Conservation (phyloP, 208 protist genomes). For the Trypanosoma caninum region DNA sequence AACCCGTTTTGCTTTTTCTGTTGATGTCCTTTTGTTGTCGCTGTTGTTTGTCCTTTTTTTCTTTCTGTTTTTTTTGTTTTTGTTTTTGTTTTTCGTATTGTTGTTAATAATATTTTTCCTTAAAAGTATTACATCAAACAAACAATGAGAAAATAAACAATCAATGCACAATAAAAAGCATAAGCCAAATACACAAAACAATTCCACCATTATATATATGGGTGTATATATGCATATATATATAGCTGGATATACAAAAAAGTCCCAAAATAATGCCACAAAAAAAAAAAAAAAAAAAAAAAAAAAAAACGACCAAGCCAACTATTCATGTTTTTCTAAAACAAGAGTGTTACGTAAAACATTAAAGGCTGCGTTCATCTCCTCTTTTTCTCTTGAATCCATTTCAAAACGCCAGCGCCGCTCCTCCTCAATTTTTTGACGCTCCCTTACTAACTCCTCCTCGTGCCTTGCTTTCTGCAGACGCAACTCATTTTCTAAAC, state of each 20-base stretch:
- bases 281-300: neutral
- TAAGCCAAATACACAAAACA: neutral
- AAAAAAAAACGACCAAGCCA: neutral
- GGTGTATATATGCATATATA: no score
- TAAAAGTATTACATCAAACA: no score
- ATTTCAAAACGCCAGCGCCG: neutral
- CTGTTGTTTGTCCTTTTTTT: neutral
- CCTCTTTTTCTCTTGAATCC: neutral
- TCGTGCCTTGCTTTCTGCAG: neutral
- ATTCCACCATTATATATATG: neutral
- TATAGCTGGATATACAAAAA: no score
- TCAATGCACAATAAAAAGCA: neutral
- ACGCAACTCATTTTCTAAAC: conserved; percentile 7
- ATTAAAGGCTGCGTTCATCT: conserved; percentile 8
- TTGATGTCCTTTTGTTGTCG: neutral
- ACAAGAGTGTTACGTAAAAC: conserved; percentile 15
- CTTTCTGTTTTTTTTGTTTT: neutral
- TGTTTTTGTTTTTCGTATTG: neutral
- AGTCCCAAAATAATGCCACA: neutral
- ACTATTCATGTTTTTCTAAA: neutral
- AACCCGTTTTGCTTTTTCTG: neutral
- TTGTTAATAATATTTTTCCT: neutral
- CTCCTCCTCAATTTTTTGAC: neutral
- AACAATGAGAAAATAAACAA: no score
- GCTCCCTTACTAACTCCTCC: neutral